Evolutionary conservation across 306 rosid species (phyloP).

Genomic region (Hippophae gyantsensis): DNA sequence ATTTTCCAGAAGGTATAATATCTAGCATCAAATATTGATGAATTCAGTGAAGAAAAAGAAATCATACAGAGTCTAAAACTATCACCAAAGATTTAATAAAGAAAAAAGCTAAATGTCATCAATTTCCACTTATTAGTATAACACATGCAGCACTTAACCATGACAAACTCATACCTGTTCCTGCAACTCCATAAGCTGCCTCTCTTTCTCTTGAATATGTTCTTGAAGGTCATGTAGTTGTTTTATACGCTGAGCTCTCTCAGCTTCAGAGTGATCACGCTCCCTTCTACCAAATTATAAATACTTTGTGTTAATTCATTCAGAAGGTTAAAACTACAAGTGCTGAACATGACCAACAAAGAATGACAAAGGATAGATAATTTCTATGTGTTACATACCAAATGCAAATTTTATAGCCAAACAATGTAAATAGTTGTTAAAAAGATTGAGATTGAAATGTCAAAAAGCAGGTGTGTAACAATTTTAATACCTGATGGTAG

Average conservation of each 20-base stretch:
- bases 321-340: conserved; percentile 9
- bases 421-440: not conserved
- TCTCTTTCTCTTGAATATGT: conserved; percentile 86
- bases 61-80: too few species aligned
- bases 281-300: conserved; percentile 61
- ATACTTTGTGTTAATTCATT: conserved; percentile 4
- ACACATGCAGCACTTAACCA: too few species aligned
- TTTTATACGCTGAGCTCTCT: conserved; percentile 83
- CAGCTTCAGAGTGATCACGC: conserved; percentile 91
- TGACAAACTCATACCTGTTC: conserved; percentile 52
- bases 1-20: conserved; percentile 1
- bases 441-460: not conserved
- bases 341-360: not conserved
- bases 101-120: too few species aligned
- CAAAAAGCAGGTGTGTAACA: conserved; percentile 1
- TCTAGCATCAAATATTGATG: not conserved
- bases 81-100: too few species aligned
- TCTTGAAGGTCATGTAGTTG: conserved; percentile 87
- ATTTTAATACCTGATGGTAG: conserved; percentile 61
- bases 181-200: conserved; percentile 83
- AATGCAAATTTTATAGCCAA: not conserved
- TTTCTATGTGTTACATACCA: not conserved
- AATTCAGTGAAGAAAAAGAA: too few species aligned
- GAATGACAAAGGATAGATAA: not conserved
- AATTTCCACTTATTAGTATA: too few species aligned